phyloP scores from a whole-genome alignment of 495 filamentous ascomycete species.

The Aspergillus steynii region DNA sequence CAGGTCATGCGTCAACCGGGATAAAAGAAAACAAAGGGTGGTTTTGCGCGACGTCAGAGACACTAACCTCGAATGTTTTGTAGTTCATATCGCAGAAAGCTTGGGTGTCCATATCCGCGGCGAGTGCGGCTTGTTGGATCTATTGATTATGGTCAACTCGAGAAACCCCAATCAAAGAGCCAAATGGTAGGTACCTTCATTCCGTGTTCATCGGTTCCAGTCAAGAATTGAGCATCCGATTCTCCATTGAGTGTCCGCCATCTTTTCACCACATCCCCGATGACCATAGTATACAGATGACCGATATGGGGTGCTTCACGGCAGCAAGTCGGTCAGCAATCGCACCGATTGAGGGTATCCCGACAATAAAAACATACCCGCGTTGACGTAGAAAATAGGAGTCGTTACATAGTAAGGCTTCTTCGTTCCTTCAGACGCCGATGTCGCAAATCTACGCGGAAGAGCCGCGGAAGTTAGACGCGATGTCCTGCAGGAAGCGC shows the following conservation, averaged over 20 bases:
- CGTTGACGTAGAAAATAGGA: conserved; percentile 99
- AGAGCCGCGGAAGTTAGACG: conserved; percentile 11
- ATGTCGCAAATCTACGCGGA: conserved; percentile 38
- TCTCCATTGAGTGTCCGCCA: conserved; percentile 81
- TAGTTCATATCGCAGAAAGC: conserved; percentile 61
- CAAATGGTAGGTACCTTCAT: conserved; percentile 66
- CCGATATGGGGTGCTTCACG: conserved; percentile 86
- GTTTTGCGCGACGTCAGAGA: background rate
- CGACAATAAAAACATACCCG: conserved; percentile 53
- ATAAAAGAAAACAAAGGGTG: background rate
- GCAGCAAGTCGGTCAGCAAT: background rate
- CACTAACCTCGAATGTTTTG: conserved; percentile 47
- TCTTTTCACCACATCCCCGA: conserved; percentile 88
- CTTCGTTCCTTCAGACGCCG: conserved; percentile 30
- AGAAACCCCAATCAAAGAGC: background rate
- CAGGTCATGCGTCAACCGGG: background rate
- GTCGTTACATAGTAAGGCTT: conserved; percentile 97
- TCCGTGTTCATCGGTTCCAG: conserved; percentile 97
- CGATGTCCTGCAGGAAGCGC: conserved; percentile 28
- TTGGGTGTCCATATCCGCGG: conserved; percentile 61
- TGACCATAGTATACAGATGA: conserved; percentile 89
- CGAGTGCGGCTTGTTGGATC: conserved; percentile 80
- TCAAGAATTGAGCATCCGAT: conserved; percentile 68
- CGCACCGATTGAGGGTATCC: background rate
- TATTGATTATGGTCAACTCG: conserved; percentile 30